These are phyloP conservation scores for Aspergillus arachidicola DNA, from an alignment of 2,329 filamentous ascomycete genomes.

Conservation along the genomic window DNA sequence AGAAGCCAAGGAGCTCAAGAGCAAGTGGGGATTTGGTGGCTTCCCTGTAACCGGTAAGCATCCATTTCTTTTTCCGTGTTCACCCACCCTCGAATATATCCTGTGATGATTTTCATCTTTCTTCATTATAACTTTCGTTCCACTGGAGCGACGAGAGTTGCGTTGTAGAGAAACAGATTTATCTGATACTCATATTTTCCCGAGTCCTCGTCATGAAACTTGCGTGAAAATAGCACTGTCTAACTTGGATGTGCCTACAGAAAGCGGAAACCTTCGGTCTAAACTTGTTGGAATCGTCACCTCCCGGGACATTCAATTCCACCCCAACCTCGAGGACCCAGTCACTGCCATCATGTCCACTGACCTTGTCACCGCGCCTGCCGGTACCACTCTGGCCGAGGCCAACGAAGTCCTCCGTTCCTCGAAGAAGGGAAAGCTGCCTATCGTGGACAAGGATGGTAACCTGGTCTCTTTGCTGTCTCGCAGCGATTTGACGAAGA, in stretches of 20 bases:
- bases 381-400: constrained; percentile 80
- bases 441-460: constrained; percentile 79
- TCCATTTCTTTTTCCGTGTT: constrained; percentile 21
- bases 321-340: constrained; percentile 69
- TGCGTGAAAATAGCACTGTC: constrained; percentile 17
- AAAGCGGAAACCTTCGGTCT: constrained; percentile 87
- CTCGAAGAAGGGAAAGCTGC: constrained; percentile 98
- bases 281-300: constrained; percentile 98
- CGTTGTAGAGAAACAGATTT: constrained; percentile 74
- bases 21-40: constrained; percentile 97
- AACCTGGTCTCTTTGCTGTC: constrained; percentile 92
- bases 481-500: constrained; percentile 96
- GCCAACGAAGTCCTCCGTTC: constrained; percentile 91
- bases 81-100: constrained; percentile 19
- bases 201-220: constrained; percentile 5
- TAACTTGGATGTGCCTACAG: constrained; percentile 52
- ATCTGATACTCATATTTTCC: constrained; percentile 45
- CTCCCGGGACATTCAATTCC: constrained; percentile 97
- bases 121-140: constrained; percentile 98
- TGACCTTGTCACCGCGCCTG: constrained; percentile 83
- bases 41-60: constrained; percentile 96
- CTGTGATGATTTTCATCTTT: constrained; percentile 72
- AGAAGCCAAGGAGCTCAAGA: constrained; percentile 89
- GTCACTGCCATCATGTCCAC: constrained; percentile 94
- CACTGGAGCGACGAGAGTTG: constrained; percentile 88